These are phyloP conservation scores for Xylaria venustula DNA, from an alignment of 495 filamentous ascomycete species.

Conservation along the genomic window DNA sequence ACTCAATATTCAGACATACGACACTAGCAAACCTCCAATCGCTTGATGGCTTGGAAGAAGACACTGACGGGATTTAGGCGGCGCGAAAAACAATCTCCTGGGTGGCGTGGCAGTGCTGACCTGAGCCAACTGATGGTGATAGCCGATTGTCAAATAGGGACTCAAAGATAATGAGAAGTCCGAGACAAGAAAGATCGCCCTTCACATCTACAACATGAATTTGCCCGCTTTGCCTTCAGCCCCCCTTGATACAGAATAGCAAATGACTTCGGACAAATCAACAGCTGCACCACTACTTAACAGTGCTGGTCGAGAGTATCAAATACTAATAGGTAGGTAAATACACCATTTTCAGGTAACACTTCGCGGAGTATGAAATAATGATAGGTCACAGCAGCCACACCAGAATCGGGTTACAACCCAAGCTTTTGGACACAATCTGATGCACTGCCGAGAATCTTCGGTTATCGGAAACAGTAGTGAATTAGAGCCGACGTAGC, in stretches of 20 bases:
- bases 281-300: too few relatives aligned
- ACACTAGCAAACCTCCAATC: not conserved
- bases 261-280: too few relatives aligned
- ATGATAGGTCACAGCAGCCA: not conserved
- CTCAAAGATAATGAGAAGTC: not conserved
- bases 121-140: not conserved
- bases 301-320: too few relatives aligned
- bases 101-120: slow-evolving; percentile 3
- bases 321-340: not conserved
- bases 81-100: not conserved
- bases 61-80: not conserved
- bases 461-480: slow-evolving; percentile 10
- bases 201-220: not conserved
- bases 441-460: not conserved
- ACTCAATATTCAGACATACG: not conserved
- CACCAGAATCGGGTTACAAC: not conserved
- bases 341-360: not conserved
- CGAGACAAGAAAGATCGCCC: not conserved
- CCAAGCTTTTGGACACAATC: not conserved
- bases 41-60: not conserved
- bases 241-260: too few relatives aligned
- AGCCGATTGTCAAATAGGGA: too few relatives aligned
- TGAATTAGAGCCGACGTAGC: not conserved
- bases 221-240: too few relatives aligned
- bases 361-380: not conserved